Conservation (phyloP, 352 stramenopile genomes). For the Nothophytophthora sp. region DNA sequence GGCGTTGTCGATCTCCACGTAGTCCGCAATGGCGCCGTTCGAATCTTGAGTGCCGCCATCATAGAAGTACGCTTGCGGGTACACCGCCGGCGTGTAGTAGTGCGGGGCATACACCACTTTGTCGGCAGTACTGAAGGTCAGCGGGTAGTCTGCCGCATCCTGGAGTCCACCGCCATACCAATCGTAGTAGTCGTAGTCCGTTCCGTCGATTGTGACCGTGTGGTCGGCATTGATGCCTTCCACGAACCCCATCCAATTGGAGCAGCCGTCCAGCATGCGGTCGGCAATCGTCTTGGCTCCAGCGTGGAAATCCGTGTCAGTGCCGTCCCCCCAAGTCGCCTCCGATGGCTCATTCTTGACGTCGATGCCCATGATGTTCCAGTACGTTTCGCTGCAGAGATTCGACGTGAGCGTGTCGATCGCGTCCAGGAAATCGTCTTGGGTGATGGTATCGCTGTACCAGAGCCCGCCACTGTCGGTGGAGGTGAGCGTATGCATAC, state of each 20-base stretch:
- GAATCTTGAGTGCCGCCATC: conserved; percentile 34
- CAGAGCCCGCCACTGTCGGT: conserved; percentile 43
- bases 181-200: conserved; percentile 58
- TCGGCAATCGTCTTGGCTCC: conserved; percentile 53
- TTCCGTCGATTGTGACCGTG: conserved; percentile 45
- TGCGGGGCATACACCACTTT: conserved; percentile 84
- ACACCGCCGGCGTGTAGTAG: conserved; percentile 72
- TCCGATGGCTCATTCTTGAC: conserved; percentile 64
- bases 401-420: conserved; percentile 48
- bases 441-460: conserved; percentile 39
- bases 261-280: conserved; percentile 65
- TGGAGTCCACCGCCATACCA: conserved; percentile 66
- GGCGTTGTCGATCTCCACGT: conserved; percentile 55
- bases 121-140: conserved; percentile 47
- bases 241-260: conserved; percentile 73
- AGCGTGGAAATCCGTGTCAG: conserved; percentile 42
- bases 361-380: conserved; percentile 63
- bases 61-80: conserved; percentile 63
- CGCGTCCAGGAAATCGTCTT: conserved; percentile 44
- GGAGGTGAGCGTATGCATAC: conserved; percentile 60
- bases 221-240: conserved; percentile 58
- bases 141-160: conserved; percentile 32
- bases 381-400: conserved; percentile 57
- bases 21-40: conserved; percentile 33
- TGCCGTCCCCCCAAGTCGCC: conserved; percentile 46